Base-by-base conservation (phyloP, 1,139 yeast genomes). In the Kodamaea anthophila region DNA sequence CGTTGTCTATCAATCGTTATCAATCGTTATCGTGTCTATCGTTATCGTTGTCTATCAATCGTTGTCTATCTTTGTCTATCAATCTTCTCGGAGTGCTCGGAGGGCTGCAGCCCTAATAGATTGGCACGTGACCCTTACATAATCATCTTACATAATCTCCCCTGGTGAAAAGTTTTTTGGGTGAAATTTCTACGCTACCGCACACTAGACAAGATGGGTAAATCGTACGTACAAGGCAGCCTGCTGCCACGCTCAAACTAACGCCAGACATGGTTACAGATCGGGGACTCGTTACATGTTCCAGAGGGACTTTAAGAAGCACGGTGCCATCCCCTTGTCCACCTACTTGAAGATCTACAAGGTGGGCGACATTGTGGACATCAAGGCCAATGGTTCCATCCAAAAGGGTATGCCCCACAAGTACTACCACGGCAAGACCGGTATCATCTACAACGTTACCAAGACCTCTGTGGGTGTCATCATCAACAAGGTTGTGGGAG, bases 321-420 rank as follows among this genome's bases (percentile, higher is more conserved):
- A 88, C 74, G 98, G 97, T 71, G 70, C 81, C 58, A 77, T 87
- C 65, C 79, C 95, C 49, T 74, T 91, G 76, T 84, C 96, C 53
- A 85, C 94, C 65, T 91, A 88, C 93, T 74, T 91, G 77, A 87
- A 85, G 83, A 73, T 77, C 64, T 91, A 91, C 94, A 86, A 78
- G 73, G 96, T 91, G 58, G 98, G 98, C 63, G 98, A 91, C 72
- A 88, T 91, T 60, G 98, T 91, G 63, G 98, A 91, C 73, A 88
- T 91, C 77, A 88, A 86, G 76, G 98, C 94, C 70, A 91, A 93
- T 69, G 96, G 96, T 78, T 78, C 98, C 54, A 77, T 88, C 76
- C 97, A 91, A 71, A 87, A 88, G 81, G 97, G 98, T 84, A 87
- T 91, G 96, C 98, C 98, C 68, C 96, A 86, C 87, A 91, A 91